phyloP scores from a whole-genome alignment of 331 rosid species.

The Stylosanthes scabra region DNA sequence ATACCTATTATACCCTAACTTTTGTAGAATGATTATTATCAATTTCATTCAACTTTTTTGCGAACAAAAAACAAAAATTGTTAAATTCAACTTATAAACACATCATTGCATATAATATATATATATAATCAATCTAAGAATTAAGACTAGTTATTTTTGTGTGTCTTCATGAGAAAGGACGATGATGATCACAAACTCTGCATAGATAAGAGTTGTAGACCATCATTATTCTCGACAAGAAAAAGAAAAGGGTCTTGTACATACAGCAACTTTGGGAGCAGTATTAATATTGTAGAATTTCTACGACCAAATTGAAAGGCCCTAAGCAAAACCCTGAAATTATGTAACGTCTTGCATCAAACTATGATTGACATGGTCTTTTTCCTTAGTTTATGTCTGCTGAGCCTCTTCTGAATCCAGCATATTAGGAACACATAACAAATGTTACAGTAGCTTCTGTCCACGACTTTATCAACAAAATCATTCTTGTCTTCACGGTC shows the following conservation, averaged over 20 bases:
- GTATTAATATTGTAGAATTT: conserved; percentile 12
- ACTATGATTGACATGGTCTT: not conserved
- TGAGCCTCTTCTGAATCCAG: conserved; percentile 19
- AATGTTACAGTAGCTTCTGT: conserved; percentile 12
- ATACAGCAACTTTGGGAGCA: conserved; percentile 18
- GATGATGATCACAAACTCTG: not conserved
- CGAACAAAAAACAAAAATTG: too few relatives aligned
- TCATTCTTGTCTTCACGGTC: conserved; percentile 22
- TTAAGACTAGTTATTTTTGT: too few relatives aligned
- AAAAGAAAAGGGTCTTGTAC: too few relatives aligned
- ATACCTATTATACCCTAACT: too few relatives aligned
- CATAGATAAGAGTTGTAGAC: not conserved
- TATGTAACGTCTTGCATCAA: conserved; percentile 23
- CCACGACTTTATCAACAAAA: conserved; percentile 35
- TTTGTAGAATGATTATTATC: too few relatives aligned
- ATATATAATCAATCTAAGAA: too few relatives aligned
- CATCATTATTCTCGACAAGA: conserved; percentile 7
- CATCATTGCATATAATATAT: too few relatives aligned
- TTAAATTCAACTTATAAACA: too few relatives aligned
- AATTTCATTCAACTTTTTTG: too few relatives aligned
- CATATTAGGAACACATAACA: conserved; percentile 24
- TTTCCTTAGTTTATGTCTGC: conserved; percentile 16
- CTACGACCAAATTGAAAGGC: not conserved
- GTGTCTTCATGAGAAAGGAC: not conserved
- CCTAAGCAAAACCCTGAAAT: not conserved